Conservation (phyloP, 805 yeast species). For the Vanderwaltozyma polyspora region DNA sequence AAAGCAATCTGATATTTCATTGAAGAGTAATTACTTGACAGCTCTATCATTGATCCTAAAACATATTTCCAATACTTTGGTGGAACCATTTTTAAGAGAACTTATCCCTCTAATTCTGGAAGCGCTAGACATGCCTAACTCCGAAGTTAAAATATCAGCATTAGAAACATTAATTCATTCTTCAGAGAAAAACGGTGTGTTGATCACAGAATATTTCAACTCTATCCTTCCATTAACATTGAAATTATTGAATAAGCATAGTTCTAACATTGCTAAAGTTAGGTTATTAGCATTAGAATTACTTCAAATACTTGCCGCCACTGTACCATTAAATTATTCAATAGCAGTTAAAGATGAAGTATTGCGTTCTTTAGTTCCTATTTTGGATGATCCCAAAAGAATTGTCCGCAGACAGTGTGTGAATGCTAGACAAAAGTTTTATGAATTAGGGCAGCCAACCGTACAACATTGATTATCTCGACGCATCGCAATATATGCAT, state of each 20-base stretch:
- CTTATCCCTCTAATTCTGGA: constrained; percentile 65
- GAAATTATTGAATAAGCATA: constrained; percentile 15
- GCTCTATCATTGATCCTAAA: constrained; percentile 59
- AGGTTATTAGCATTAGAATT: constrained; percentile 49
- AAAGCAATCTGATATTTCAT: constrained; percentile 12
- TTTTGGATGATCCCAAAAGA: constrained; percentile 66
- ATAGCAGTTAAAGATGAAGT: constrained; percentile 42
- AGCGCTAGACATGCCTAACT: constrained; percentile 39
- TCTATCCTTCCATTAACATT: constrained; percentile 47
- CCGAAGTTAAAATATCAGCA: constrained; percentile 48
- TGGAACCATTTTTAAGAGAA: constrained; percentile 49
- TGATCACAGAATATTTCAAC: constrained; percentile 43
- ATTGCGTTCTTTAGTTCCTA: constrained; percentile 36
- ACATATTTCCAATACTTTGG: constrained; percentile 50
- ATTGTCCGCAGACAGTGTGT: constrained; percentile 64
- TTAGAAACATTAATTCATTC: constrained; percentile 48
- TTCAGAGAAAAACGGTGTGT: constrained; percentile 41
- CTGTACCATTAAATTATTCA: constrained; percentile 32
- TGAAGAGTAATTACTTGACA: constrained; percentile 44
- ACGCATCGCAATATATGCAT: too few relatives aligned
- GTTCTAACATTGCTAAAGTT: constrained; percentile 36
- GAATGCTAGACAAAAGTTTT: constrained; percentile 69
- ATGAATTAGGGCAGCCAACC: constrained; percentile 41
- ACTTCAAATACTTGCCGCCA: constrained; percentile 36
- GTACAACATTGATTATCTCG: too few relatives aligned